These are phyloP conservation scores for Mycena belliarum DNA, from an alignment of 768 basidiomycete genomes.

Conservation along the genomic window DNA sequence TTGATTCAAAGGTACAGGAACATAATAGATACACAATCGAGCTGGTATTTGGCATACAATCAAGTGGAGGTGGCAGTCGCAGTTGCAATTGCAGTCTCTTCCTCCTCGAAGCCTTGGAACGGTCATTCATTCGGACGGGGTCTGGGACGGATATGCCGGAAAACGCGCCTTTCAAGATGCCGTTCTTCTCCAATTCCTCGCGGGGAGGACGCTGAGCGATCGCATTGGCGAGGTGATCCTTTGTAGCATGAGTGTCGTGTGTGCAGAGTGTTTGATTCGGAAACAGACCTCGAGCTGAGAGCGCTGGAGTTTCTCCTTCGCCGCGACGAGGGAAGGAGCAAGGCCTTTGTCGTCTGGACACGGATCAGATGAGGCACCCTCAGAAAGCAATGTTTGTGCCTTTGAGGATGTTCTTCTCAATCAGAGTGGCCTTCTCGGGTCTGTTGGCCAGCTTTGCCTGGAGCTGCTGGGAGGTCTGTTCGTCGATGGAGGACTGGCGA, in stretches of 20 bases:
- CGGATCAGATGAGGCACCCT: not conserved
- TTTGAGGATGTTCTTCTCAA: conserved; percentile 73
- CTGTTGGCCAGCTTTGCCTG: conserved; percentile 55
- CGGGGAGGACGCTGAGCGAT: conserved; percentile 58
- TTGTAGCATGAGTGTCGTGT: not conserved
- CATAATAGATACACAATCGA: conserved; percentile 12
- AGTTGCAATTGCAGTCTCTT: conserved; percentile 18
- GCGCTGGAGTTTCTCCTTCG: conserved; percentile 57
- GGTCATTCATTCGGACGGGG: not conserved
- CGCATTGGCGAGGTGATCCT: conserved; percentile 67
- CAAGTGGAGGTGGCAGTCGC: conserved; percentile 11
- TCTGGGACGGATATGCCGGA: not conserved
- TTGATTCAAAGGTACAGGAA: conserved; percentile 20
- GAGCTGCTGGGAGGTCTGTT: conserved; percentile 38
- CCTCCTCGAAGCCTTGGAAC: conserved; percentile 14
- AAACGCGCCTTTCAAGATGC: conserved; percentile 49
- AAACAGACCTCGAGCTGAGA: conserved; percentile 59
- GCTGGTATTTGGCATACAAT: conserved; percentile 11
- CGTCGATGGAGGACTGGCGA: conserved; percentile 26
- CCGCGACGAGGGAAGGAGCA: conserved; percentile 60
- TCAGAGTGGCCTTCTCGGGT: conserved; percentile 60
- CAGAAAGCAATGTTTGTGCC: conserved; percentile 34
- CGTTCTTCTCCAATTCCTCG: conserved; percentile 64
- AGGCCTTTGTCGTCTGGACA: conserved; percentile 58
- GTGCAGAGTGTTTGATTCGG: not conserved